Percentiles rank a stretch among this genome's conserved stretches.
phyloP scores from a whole-genome alignment of 352 stramenopile species.

The Phytophthora tentaculata region DNA sequence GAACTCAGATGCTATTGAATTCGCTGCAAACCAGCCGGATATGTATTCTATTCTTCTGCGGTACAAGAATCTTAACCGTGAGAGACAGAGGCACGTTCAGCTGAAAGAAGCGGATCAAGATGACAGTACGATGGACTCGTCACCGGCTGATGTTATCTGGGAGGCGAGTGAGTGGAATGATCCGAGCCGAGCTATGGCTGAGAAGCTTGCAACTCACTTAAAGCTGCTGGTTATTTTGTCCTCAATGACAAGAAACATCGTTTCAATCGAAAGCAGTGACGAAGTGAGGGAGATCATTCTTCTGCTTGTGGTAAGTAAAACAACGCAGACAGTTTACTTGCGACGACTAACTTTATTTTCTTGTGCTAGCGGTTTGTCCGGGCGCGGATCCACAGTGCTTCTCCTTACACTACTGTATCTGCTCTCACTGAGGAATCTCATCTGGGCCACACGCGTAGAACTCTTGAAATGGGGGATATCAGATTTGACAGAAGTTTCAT shows the following conservation, averaged over 20 bases:
- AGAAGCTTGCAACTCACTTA: constrained; percentile 14
- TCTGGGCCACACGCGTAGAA: constrained; percentile 23
- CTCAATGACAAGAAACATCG: constrained; percentile 24
- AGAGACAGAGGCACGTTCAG: background rate
- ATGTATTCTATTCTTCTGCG: constrained; percentile 4
- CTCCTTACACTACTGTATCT: constrained; percentile 23
- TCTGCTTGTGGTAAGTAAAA: constrained; percentile 27
- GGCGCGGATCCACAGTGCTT: constrained; percentile 16
- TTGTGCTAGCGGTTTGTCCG: constrained; percentile 21
- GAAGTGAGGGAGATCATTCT: constrained; percentile 25
- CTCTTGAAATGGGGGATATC: constrained; percentile 25
- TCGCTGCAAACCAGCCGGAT: constrained; percentile 12
- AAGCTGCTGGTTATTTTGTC: constrained; percentile 27
- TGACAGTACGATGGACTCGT: background rate
- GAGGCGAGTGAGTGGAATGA: constrained; percentile 21
- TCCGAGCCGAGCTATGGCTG: constrained; percentile 10
- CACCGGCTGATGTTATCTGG: constrained; percentile 6
- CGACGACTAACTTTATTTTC: background rate
- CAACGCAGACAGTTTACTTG: constrained; percentile 3
- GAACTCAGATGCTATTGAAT: constrained; percentile 20
- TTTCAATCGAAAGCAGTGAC: constrained; percentile 24
- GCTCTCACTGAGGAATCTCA: constrained; percentile 24
- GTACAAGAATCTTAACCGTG: constrained; percentile 15
- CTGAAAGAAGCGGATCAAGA: constrained; percentile 16
- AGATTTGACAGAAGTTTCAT: constrained; percentile 19